Percentiles rank a stretch among this genome's conserved stretches.
Conservation (phyloP, 108 stramenopile genomes). For the Mayamaea pseudoterrestris region DNA sequence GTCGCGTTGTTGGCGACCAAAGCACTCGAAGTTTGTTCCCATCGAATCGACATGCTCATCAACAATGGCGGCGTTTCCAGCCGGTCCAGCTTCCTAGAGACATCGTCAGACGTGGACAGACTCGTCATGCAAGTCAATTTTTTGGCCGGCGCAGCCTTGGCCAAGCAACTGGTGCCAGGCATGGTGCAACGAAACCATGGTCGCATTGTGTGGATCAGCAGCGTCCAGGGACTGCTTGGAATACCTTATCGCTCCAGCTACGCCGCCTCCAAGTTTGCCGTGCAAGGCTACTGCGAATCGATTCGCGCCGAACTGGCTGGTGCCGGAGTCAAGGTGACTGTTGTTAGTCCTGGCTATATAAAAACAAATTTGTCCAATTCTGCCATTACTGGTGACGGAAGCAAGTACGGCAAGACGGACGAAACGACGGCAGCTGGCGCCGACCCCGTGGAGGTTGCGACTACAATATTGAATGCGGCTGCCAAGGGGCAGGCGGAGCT, state of each 20-base stretch:
- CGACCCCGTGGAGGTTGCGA: conserved; percentile 63
- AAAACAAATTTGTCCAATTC: conserved; percentile 47
- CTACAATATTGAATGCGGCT: conserved; percentile 30
- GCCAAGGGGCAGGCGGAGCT: conserved; percentile 45
- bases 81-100: conserved; percentile 62
- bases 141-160: conserved; percentile 49
- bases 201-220: conserved; percentile 60
- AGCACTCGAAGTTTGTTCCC: conserved; percentile 6
- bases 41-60: conserved; percentile 48
- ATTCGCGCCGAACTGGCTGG: conserved; percentile 65
- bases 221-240: conserved; percentile 67
- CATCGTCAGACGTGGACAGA: conserved; percentile 54
- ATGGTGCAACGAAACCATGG: conserved; percentile 41
- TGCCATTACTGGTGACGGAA: conserved; percentile 69
- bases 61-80: conserved; percentile 75
- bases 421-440: conserved; percentile 55
- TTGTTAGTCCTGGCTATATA: conserved; percentile 69
- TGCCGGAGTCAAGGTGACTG: conserved; percentile 41
- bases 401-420: conserved; percentile 55
- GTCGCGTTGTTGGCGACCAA: conserved; percentile 30
- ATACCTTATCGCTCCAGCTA: conserved; percentile 68
- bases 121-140: conserved; percentile 77
- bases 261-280: conserved; percentile 77
- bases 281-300: conserved; percentile 77
- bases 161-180: conserved; percentile 53